Evolutionary conservation across 345 rosid genomes (phyloP), one percentile per base, ranked within the genome.

Genomic region (Salix exigua): DNA sequence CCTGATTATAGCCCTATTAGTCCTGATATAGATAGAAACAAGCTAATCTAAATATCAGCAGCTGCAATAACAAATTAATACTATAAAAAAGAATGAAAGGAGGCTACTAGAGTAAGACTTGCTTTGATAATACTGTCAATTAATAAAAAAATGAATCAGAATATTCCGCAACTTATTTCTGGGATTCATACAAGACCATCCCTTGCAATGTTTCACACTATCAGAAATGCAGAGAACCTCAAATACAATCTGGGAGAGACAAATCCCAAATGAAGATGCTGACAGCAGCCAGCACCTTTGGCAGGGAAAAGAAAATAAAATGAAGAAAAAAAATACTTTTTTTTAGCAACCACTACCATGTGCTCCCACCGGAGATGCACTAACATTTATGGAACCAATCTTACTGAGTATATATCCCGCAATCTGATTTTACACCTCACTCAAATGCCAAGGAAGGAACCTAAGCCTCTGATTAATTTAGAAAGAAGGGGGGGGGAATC

Each of bases 361-460:
- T 23, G 77, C 73, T 74, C 80, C 79, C 68, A 71, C 87, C 64
- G 73, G 78, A 66, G 83, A 84, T 82, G 88, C 81, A 81, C 72
- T 78, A 77, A 80, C 73, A 68, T 78, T 84, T 82, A 82, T 77
- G 38, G 81, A 82, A 83, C 78, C 83, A 76, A 84, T 84, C 89
- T 82, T 84, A 85, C 76, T 30, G 81, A 85, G 85, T 80, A 84
- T 82, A 80, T 77, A 82, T 79, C 75, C 88, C 85, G 86, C 87
- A 83, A 83, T 84, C 88, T 60, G 83, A 85, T 87, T 85, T 85
- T 89, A 89, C 89, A 85, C 83, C 89, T 83, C 91, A 87, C 84
- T 85, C 87, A 83, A 85, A 81, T 82, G 82, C 85, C 82, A 85
- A 79, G 75, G 83, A 86, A 83, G 80, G 78, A 85, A 75, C 78